Percentiles rank a stretch among this genome's conserved stretches.
These are phyloP conservation scores for Solanum pimpinellifolium DNA, from an alignment of 257 asterid species.

Conservation along the genomic window DNA sequence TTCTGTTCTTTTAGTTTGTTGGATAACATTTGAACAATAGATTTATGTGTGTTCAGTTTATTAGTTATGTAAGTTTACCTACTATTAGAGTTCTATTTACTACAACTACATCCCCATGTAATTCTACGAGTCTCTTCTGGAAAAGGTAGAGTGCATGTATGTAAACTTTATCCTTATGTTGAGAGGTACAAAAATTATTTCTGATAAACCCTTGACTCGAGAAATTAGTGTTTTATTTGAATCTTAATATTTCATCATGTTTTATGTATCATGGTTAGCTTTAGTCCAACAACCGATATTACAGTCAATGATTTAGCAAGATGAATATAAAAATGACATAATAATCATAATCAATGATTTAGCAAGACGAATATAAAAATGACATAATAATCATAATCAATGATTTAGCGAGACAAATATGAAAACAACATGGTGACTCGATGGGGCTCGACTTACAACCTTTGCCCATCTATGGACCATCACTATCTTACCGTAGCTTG, in stretches of 20 bases:
- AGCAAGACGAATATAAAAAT: neutral
- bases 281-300: neutral
- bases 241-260: neutral
- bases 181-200: neutral
- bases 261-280: neutral
- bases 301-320: neutral
- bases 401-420: too few relatives aligned
- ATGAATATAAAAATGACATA: neutral
- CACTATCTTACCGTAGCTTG: too few relatives aligned
- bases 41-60: neutral
- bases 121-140: rapidly evolving
- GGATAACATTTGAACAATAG: neutral
- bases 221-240: neutral
- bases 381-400: neutral
- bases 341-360: neutral
- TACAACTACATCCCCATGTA: neutral
- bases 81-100: neutral
- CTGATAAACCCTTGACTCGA: neutral
- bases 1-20: neutral
- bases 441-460: too few relatives aligned
- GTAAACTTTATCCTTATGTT: too few relatives aligned
- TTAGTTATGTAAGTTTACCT: neutral
- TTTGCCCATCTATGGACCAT: too few relatives aligned
- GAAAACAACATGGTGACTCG: too few relatives aligned
- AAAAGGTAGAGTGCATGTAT: neutral